phyloP scores from a whole-genome alignment of 2,329 filamentous ascomycete genomes.

The Stromatinia cepivora region DNA sequence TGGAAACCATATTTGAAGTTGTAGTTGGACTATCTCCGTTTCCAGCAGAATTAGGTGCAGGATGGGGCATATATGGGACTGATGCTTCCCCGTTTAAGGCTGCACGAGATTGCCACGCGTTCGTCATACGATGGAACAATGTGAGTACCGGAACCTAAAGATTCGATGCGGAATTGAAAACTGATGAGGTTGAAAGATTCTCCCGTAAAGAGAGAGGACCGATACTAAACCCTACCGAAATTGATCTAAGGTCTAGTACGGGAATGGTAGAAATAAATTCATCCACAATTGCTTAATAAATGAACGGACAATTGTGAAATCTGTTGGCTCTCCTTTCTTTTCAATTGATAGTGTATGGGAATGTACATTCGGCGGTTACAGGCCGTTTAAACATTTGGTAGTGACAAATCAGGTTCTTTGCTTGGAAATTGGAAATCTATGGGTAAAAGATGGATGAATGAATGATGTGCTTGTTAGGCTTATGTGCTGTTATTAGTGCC shows the following conservation, averaged over 20 bases:
- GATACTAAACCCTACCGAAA: slow-evolving; percentile 10
- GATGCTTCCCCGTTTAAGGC: background rate
- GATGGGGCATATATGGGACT: slow-evolving; percentile 34
- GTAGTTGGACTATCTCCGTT: slow-evolving; percentile 34
- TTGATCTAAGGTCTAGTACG: background rate
- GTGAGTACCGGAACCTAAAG: background rate
- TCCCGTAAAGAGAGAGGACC: background rate
- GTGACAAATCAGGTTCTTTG: background rate
- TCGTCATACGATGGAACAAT: slow-evolving; percentile 17
- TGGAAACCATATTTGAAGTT: slow-evolving; percentile 34
- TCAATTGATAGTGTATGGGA: background rate
- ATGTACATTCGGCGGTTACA: background rate
- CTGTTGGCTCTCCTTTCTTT: slow-evolving; percentile 5
- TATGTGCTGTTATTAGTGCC: too few relatives aligned
- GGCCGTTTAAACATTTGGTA: background rate
- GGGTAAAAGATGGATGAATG: background rate
- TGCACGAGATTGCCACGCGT: slow-evolving; percentile 16
- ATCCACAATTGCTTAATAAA: background rate
- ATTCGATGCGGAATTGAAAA: background rate
- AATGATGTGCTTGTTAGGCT: background rate
- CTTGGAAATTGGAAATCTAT: background rate
- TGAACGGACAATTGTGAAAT: background rate
- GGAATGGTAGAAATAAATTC: background rate
- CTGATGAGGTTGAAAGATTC: background rate
- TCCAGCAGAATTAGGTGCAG: slow-evolving; percentile 36